Percentiles rank a stretch among this genome's conserved stretches.
Conservation (phyloP, 2,329 filamentous ascomycete genomes). For the Orbilia javanica region DNA sequence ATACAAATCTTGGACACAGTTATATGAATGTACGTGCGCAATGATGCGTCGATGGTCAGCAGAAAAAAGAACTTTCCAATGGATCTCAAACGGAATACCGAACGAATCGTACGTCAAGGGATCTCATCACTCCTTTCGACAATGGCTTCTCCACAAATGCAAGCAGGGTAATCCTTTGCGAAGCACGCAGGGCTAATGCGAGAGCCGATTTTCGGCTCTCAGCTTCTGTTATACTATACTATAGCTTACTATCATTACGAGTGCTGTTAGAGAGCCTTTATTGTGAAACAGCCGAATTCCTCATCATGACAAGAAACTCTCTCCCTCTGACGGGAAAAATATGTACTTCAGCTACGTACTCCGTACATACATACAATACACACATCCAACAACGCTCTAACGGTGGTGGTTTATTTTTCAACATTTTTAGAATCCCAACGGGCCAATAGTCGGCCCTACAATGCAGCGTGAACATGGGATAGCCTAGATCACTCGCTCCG, state of each 20-base stretch:
- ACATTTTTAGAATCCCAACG: constrained; percentile 19
- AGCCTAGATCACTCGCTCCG: constrained; percentile 62
- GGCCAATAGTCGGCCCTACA: constrained; percentile 1
- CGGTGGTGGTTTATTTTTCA: constrained; percentile 1
- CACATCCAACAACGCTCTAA: background rate
- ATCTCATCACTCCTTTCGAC: constrained; percentile 40
- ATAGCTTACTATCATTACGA: constrained; percentile 41
- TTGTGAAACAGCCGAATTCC: constrained; percentile 46
- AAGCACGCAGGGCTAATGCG: constrained; percentile 21
- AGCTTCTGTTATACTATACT: constrained; percentile 42
- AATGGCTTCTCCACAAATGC: constrained; percentile 21
- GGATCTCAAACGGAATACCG: constrained; percentile 7
- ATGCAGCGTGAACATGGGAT: constrained; percentile 5
- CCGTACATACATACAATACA: background rate
- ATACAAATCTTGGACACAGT: constrained; percentile 12
- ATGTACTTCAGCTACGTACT: background rate
- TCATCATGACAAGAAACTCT: constrained; percentile 18
- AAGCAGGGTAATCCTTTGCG: constrained; percentile 48
- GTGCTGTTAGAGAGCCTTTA: constrained; percentile 46
- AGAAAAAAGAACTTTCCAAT: background rate
- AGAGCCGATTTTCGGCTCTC: constrained; percentile 43
- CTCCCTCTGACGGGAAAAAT: constrained; percentile 7
- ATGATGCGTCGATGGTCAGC: constrained; percentile 6
- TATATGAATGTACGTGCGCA: constrained; percentile 16
- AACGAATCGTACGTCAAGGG: constrained; percentile 28